phyloP scores from a whole-genome alignment of 305 asterid species.

The Rubia tinctorum region DNA sequence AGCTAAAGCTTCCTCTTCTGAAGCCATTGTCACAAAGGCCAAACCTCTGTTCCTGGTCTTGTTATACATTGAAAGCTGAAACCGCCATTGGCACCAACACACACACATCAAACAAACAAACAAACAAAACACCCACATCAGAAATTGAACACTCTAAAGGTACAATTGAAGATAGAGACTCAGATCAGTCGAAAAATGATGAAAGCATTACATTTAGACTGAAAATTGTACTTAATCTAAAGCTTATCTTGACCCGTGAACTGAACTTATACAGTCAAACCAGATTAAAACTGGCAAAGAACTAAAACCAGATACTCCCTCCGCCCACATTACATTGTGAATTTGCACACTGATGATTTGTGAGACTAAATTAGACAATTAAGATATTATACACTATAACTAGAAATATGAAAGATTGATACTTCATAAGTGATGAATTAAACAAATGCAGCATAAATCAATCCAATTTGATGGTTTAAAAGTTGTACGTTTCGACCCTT shows the following conservation, averaged over 20 bases:
- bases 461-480: background rate
- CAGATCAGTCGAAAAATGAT: background rate
- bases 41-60: slow-evolving; percentile 83
- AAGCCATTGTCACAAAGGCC: slow-evolving; percentile 80
- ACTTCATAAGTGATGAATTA: background rate
- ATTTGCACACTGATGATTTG: background rate
- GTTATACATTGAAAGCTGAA: slow-evolving; percentile 76
- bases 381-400: no score
- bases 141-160: slow-evolving; percentile 9
- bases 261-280: background rate
- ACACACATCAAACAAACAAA: background rate
- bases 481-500: background rate
- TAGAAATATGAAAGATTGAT: background rate
- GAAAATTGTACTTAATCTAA: background rate
- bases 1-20: slow-evolving; percentile 81
- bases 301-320: background rate
- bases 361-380: no score
- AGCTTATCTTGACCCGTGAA: background rate
- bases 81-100: slow-evolving; percentile 2
- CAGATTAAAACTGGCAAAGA: background rate
- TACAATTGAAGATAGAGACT: background rate
- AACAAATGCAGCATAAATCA: background rate
- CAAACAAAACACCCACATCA: slow-evolving; percentile 15
- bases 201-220: no score
- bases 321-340: background rate